A percentile compares a stretch with the other conserved stretches of the same genome.
Evolutionary conservation across 805 yeast species (phyloP).

Genomic region (Maudiozyma serrabonitensis): DNA sequence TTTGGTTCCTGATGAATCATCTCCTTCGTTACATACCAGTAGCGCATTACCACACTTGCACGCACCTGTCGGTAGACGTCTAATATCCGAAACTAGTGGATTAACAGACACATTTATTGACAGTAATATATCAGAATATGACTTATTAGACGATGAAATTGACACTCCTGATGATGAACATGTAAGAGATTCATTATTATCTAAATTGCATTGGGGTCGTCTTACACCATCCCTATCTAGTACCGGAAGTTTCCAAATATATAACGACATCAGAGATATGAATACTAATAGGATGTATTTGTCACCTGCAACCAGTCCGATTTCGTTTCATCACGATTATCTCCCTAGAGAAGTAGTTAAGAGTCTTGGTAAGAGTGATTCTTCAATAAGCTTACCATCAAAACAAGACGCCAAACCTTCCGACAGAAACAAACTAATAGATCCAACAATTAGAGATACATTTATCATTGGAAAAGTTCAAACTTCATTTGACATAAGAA

Average conservation of each 20-base stretch:
- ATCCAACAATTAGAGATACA: constrained; percentile 16
- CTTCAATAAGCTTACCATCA: background rate
- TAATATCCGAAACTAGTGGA: background rate
- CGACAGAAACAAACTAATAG: constrained; percentile 4
- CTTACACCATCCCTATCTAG: constrained; percentile 12
- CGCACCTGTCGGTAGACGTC: background rate
- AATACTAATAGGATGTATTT: constrained; percentile 11
- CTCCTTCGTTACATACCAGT: background rate
- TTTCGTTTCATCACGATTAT: constrained; percentile 12
- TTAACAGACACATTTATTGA: background rate
- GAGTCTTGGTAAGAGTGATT: constrained; percentile 3
- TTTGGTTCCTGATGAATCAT: background rate
- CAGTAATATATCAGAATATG: background rate
- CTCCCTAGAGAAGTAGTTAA: constrained; percentile 15
- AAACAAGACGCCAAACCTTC: background rate
- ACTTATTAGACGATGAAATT: background rate
- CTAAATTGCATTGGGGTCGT: constrained; percentile 13
- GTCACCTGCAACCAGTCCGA: constrained; percentile 5
- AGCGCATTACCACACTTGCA: background rate
- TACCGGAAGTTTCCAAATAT: constrained; percentile 9
- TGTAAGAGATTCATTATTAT: constrained; percentile 9
- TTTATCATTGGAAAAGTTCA: constrained; percentile 15
- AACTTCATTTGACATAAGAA: constrained; percentile 16
- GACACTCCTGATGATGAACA: constrained; percentile 2
- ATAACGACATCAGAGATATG: constrained; percentile 11